These are phyloP conservation scores for Leishmania aethiopica DNA, from an alignment of 208 protist species.

Conservation along the genomic window DNA sequence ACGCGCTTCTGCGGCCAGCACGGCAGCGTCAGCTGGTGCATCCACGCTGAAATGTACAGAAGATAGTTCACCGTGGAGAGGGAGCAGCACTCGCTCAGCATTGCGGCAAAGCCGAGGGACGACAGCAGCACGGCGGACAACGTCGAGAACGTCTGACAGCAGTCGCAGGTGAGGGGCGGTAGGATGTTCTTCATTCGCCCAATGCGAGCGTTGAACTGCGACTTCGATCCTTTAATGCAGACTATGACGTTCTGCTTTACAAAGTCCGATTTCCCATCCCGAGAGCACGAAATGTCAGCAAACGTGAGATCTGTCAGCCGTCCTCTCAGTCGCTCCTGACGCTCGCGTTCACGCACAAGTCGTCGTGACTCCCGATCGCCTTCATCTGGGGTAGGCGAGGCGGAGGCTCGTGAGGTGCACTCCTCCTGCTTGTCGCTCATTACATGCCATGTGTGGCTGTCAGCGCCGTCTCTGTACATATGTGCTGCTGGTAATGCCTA, in stretches of 20 bases:
- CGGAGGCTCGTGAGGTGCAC: conserved; percentile 6
- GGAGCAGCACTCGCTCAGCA: conserved; percentile 58
- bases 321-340: conserved; percentile 55
- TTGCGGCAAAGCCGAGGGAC: conserved; percentile 71
- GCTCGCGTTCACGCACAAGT: conserved; percentile 57
- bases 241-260: conserved; percentile 50
- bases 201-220: conserved; percentile 78
- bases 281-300: conserved; percentile 48
- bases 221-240: conserved; percentile 72
- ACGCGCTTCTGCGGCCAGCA: conserved; percentile 66
- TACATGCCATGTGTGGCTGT: conserved; percentile 8
- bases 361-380: conserved; percentile 4
- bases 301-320: conserved; percentile 71
- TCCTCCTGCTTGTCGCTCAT: conserved; percentile 16
- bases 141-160: conserved; percentile 90
- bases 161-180: conserved; percentile 79
- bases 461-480: background rate
- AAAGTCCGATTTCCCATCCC: conserved; percentile 53
- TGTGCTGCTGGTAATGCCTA: background rate
- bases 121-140: conserved; percentile 76
- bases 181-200: conserved; percentile 55
- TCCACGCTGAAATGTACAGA: conserved; percentile 88
- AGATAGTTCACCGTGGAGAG: conserved; percentile 86
- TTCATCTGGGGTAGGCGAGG: conserved; percentile 11
- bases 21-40: conserved; percentile 81